Base-by-base conservation (phyloP, 805 yeast genomes). In the Lachancea fermentati region DNA sequence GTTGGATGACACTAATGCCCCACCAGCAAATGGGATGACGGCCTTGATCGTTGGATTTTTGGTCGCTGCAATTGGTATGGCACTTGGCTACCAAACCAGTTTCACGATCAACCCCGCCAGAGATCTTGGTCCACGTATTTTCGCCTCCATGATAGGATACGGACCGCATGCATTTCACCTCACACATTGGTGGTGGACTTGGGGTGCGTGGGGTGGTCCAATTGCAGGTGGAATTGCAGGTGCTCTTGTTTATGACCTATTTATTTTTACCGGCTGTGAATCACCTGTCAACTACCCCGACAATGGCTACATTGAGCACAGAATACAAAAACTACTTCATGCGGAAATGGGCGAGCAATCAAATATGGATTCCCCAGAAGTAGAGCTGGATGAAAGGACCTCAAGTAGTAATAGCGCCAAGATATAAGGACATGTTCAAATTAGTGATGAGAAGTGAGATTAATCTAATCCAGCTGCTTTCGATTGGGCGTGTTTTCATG, bases 21-120 rank as follows among this genome's bases (percentile, higher is more conserved):
- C 72, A 13, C 57, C 71, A 19, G 63, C 49, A 9, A 46, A 66
- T 15, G 54, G 58, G 42, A 51, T 65, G 55, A 66, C 67, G 49
- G 73, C 75, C 30, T 54, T 69, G 41, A 65, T 69, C 34, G 56
- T 71, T 11, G 67, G 66, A 43, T 46, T 71, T 32, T 52, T 68
- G 43, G 65, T 71, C 38, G 60, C 57, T 34, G 71, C 62, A 25
- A 56, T 71, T 36, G 76, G 76, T 52, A 53, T 66, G 38, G 59
- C 69, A 19, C 62, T 66, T 39, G 76, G 76, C 39, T 70, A 58
- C 59, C 66, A 66, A 49, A 70, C 75, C 14, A 72, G 75, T 19
- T 71, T 67, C 57, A 73, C 75, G 38, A 55, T 71, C 45, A 71
- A 71, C 54, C 61, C 68, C 30, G 74, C 74, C 30, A 67, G 76